A percentile compares a stretch with the other conserved stretches of the same genome.
phyloP scores from a whole-genome alignment of 331 rosid species.

The Quercus tomentella region DNA sequence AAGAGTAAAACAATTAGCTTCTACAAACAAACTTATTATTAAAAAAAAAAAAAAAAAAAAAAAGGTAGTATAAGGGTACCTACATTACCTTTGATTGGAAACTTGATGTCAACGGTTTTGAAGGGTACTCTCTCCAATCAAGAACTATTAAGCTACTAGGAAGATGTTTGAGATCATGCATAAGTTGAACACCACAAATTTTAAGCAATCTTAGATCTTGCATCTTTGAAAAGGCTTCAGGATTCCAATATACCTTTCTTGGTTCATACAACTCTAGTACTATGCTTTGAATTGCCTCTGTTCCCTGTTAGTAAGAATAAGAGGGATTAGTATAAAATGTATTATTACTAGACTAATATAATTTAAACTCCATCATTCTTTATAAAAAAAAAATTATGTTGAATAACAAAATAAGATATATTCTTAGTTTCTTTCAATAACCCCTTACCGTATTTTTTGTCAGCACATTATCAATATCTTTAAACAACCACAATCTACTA shows the following conservation, averaged over 20 bases:
- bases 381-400: too few relatives aligned
- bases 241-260: background rate
- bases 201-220: conserved; percentile 9
- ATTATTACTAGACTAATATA: too few relatives aligned
- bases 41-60: too few relatives aligned
- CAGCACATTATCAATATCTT: background rate
- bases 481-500: background rate
- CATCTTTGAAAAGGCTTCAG: conserved; percentile 13
- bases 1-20: too few relatives aligned
- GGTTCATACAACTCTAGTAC: background rate
- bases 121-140: conserved; percentile 18
- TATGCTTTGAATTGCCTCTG: background rate
- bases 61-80: too few relatives aligned
- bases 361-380: background rate
- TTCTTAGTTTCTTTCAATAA: too few relatives aligned
- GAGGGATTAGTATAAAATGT: too few relatives aligned
- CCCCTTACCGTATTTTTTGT: background rate
- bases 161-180: conserved; percentile 1
- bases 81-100: background rate
- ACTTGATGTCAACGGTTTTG: background rate
- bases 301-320: background rate
- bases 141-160: conserved; percentile 18
- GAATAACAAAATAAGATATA: background rate
- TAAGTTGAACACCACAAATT: background rate
- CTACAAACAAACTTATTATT: too few relatives aligned